phyloP scores from a whole-genome alignment of 176 grass and related monocot species.

The Hordeum vulgare region MorexV3_pseudomolecules_assembly NC_058518.1:432697197-432697696 shows the following conservation, averaged over 20 bases:
- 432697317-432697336: constrained; percentile 26
- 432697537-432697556: constrained; percentile 41
- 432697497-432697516: constrained; percentile 39
- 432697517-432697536: constrained; percentile 26
- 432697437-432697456: constrained; percentile 29
- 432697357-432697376: constrained; percentile 62
- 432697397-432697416: constrained; percentile 12
- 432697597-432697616: constrained; percentile 42
- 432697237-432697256: constrained; percentile 47
- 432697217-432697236: constrained; percentile 54
- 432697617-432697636: constrained; percentile 45
- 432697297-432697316: constrained; percentile 51
- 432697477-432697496: neutral
- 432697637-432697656: constrained; percentile 57
- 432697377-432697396: constrained; percentile 44
- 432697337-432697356: constrained; percentile 69
- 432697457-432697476: fast-evolving
- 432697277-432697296: constrained; percentile 73
- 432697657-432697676: constrained; percentile 47
- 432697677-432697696: constrained; percentile 89
- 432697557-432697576: constrained; percentile 43
- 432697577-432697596: constrained; percentile 54
- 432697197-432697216: constrained; percentile 62
- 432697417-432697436: constrained; percentile 46
- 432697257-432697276: constrained; percentile 36